Evolutionary conservation across 768 basidiomycete species (phyloP).

Genomic region (Lentinula sp.): DNA sequence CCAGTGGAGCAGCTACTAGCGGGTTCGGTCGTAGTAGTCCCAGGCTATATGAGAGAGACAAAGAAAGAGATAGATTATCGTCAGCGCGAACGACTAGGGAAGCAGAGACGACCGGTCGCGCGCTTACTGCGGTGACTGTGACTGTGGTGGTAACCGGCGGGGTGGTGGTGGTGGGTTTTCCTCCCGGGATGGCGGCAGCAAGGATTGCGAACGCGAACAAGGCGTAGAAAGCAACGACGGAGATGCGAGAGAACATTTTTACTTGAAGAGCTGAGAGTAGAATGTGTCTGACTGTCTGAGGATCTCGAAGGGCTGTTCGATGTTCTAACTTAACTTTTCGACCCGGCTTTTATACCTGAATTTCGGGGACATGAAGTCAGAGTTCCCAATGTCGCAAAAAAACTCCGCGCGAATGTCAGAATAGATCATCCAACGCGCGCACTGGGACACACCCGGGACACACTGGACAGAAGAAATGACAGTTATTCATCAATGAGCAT

Average conservation of each 20-base stretch:
- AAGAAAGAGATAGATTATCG: background rate
- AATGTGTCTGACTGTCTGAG: too few relatives aligned
- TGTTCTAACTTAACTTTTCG: background rate
- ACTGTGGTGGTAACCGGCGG: background rate
- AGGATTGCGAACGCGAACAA: background rate
- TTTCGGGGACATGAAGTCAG: background rate
- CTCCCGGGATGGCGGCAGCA: background rate
- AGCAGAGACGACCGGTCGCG: background rate
- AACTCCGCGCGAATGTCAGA: too few relatives aligned
- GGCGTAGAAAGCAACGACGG: background rate
- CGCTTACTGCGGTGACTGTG: background rate
- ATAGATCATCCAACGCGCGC: too few relatives aligned
- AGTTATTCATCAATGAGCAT: too few relatives aligned
- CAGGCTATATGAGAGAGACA: background rate
- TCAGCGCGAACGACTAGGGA: background rate
- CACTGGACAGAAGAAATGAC: too few relatives aligned
- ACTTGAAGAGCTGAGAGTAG: background rate
- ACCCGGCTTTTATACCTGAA: background rate
- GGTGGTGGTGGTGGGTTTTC: background rate
- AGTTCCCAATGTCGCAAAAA: background rate
- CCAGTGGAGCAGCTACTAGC: background rate
- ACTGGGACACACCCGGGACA: too few relatives aligned
- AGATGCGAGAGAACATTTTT: conserved; percentile 1
- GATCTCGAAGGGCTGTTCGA: background rate
- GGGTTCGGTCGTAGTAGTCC: background rate